phyloP scores from a whole-genome alignment of 1,284 basidiomycete species.

The Irpex rosettiformis region DNA sequence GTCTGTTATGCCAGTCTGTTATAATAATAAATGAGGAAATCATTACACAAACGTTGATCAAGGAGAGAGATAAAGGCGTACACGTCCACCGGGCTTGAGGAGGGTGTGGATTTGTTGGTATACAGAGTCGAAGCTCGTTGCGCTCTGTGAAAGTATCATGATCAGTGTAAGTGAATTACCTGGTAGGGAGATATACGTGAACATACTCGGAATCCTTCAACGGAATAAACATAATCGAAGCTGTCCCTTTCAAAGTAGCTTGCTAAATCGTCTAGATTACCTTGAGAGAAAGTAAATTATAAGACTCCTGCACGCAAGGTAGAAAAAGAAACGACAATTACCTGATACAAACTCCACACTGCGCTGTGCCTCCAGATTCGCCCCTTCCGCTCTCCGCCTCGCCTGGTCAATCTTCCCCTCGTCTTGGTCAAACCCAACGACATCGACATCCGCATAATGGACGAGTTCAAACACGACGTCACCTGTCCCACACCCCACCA shows the following conservation, averaged over 20 bases:
- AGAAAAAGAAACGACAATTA: neutral
- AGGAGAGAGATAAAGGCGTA: conserved; percentile 28
- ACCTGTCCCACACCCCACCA: conserved; percentile 97
- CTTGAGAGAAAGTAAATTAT: conserved; percentile 36
- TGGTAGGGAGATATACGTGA: neutral
- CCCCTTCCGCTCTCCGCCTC: neutral
- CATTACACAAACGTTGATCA: conserved; percentile 2
- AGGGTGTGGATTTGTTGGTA: neutral
- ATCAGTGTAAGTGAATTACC: neutral
- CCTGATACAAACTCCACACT: neutral
- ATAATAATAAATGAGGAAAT: no score
- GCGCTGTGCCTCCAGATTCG: neutral
- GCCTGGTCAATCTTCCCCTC: conserved; percentile 77
- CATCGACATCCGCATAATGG: conserved; percentile 81
- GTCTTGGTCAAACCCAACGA: conserved; percentile 96
- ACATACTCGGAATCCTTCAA: neutral
- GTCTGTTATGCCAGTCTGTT: conserved; percentile 93
- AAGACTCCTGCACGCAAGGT: neutral
- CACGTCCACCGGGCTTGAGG: conserved; percentile 26
- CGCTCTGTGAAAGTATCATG: neutral
- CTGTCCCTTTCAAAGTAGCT: conserved; percentile 91
- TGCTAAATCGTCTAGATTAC: conserved; percentile 95
- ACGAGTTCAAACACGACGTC: conserved; percentile 96
- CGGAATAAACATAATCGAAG: conserved; percentile 76
- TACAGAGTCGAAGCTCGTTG: neutral